phyloP scores from a whole-genome alignment of 2,329 filamentous ascomycete species.

The Phyllosticta citrichinensis region DNA sequence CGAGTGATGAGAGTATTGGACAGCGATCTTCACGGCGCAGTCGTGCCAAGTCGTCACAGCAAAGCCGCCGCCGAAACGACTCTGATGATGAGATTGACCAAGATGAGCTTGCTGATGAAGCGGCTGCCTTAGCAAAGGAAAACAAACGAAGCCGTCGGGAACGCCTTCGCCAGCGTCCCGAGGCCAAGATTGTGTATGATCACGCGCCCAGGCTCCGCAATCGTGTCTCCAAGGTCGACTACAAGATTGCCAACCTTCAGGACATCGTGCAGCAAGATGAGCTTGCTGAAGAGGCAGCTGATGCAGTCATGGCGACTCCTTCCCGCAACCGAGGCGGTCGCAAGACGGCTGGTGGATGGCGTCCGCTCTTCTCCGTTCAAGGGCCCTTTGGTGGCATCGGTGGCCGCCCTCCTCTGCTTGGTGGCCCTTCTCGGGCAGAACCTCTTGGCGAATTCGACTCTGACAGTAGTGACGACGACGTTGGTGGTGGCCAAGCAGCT shows the following conservation, averaged over 20 bases:
- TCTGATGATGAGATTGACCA: conserved; percentile 26
- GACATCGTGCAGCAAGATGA: conserved; percentile 63
- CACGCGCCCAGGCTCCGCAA: conserved; percentile 47
- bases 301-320: conserved; percentile 53
- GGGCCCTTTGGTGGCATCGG: conserved; percentile 87
- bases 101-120: conserved; percentile 45
- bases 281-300: conserved; percentile 52
- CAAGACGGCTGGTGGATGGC: conserved; percentile 47
- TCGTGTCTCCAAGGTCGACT: conserved; percentile 67
- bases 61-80: conserved; percentile 35
- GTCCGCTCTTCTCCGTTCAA: conserved; percentile 76
- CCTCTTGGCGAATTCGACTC: conserved; percentile 44
- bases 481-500: conserved; percentile 60
- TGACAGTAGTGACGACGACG: conserved; percentile 91
- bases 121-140: conserved; percentile 47
- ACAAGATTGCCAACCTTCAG: conserved; percentile 66
- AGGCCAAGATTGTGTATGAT: conserved; percentile 43
- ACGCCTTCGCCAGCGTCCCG: conserved; percentile 17
- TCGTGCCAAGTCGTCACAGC: conserved; percentile 33
- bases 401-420: conserved; percentile 60
- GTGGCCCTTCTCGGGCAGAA: conserved; percentile 55
- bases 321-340: conserved; percentile 56
- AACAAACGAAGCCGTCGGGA: conserved; percentile 31
- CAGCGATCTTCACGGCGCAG: background rate
- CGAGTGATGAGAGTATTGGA: conserved; percentile 15